Conservation (phyloP, 140 eudicot species). For the Artemisia princeps region DNA sequence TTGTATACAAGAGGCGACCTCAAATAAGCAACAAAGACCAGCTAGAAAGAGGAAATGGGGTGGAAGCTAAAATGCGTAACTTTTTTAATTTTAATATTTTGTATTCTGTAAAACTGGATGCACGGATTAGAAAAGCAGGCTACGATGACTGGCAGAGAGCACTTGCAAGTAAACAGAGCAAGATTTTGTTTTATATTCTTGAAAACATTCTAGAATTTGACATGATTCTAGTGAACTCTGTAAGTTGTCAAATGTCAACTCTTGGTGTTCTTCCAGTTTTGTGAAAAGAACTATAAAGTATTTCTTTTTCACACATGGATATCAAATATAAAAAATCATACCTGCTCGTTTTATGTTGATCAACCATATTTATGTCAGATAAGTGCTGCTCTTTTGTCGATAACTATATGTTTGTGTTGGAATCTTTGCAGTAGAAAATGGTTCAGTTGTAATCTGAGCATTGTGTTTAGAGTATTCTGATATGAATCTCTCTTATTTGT, state of each 20-base stretch:
- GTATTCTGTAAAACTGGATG: neutral
- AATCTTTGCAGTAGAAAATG: neutral
- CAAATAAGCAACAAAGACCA: constrained; percentile 49
- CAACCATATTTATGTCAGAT: neutral
- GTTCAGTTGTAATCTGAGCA: neutral
- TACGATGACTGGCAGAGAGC: constrained; percentile 3
- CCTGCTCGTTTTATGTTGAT: neutral
- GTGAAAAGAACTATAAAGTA: neutral
- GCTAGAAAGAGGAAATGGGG: constrained; percentile 73
- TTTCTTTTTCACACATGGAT: neutral
- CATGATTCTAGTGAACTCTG: neutral
- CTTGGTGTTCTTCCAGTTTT: neutral
- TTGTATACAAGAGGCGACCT: constrained; percentile 20
- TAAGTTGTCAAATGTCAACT: neutral
- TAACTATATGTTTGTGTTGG: neutral
- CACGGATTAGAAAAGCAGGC: constrained; percentile 1
- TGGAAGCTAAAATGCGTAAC: constrained; percentile 22
- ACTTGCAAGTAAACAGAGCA: constrained; percentile 1
- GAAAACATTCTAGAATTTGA: neutral
- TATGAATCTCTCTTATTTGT: neutral
- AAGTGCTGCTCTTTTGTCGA: neutral
- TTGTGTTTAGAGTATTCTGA: neutral
- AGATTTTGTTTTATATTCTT: neutral
- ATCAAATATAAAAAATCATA: neutral
- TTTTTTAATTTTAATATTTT: neutral